Conservation (phyloP, 2,329 filamentous ascomycete genomes). For the Paramyrothecium sp. region DNA sequence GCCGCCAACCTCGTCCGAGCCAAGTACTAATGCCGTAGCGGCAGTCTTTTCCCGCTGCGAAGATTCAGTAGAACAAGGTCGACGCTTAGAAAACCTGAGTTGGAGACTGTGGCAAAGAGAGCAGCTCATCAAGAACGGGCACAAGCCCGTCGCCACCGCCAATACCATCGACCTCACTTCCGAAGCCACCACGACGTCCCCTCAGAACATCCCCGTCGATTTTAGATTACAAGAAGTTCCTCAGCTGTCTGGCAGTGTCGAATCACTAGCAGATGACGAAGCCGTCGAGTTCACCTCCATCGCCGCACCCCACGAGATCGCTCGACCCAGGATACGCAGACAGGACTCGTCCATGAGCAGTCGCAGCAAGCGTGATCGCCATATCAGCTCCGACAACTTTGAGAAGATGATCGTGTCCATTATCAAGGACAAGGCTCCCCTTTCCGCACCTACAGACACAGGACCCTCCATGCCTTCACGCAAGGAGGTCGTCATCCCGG, state of each 20-base stretch:
- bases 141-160: slow-evolving; percentile 39
- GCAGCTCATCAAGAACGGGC: slow-evolving; percentile 70
- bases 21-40: too few species aligned
- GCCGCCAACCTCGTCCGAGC: too few species aligned
- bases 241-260: slow-evolving; percentile 74
- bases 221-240: slow-evolving; percentile 56
- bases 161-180: slow-evolving; percentile 25
- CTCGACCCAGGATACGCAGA: slow-evolving; percentile 66
- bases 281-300: slow-evolving; percentile 55
- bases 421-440: slow-evolving; percentile 75
- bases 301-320: slow-evolving; percentile 55
- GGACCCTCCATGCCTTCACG: slow-evolving; percentile 29
- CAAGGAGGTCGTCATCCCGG: slow-evolving; percentile 39
- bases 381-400: slow-evolving; percentile 88
- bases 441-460: slow-evolving; percentile 38
- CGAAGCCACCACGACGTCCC: slow-evolving; percentile 38
- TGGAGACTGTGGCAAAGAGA: slow-evolving; percentile 96
- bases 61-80: slow-evolving; percentile 89
- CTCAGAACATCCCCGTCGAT: slow-evolving; percentile 47
- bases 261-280: slow-evolving; percentile 71
- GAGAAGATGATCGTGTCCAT: slow-evolving; percentile 94
- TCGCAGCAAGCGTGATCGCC: slow-evolving; percentile 76
- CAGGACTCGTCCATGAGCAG: slow-evolving; percentile 70
- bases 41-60: slow-evolving; percentile 94
- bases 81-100: slow-evolving; percentile 89